Evolutionary conservation across 176 grass and related monocot species (phyloP).

Genomic region (Eleusine indica): DNA sequence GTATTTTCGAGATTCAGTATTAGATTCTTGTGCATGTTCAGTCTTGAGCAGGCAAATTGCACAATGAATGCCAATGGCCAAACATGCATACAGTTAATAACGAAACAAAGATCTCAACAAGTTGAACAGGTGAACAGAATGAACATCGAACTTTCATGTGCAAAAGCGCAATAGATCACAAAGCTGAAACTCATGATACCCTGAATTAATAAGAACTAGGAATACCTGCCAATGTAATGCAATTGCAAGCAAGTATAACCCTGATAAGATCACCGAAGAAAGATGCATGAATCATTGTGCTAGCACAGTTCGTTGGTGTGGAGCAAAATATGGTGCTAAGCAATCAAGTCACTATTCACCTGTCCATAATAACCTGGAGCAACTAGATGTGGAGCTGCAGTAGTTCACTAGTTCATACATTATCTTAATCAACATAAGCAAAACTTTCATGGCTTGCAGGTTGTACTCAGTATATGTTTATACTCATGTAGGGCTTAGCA

Average conservation of each 20-base stretch:
- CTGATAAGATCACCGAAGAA: not conserved
- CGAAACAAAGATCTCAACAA: not conserved
- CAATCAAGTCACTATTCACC: slow-evolving; percentile 13
- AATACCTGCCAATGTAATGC: not conserved
- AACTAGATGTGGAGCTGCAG: slow-evolving; percentile 2
- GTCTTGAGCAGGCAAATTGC: not conserved
- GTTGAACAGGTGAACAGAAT: not conserved
- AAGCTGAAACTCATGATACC: not conserved
- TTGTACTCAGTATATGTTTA: slow-evolving; percentile 41
- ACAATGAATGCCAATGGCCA: not conserved
- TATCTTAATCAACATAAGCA: slow-evolving; percentile 32
- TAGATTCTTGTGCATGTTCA: not conserved
- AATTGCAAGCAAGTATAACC: not conserved
- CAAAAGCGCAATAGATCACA: not conserved
- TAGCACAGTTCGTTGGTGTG: slow-evolving; percentile 1
- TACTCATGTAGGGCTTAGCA: slow-evolving; percentile 31
- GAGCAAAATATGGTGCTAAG: slow-evolving; percentile 3
- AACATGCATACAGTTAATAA: not conserved
- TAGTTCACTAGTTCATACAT: not conserved
- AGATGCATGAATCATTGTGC: not conserved
- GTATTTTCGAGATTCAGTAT: not conserved
- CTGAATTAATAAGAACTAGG: slow-evolving; percentile 12
- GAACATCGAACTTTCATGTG: not conserved
- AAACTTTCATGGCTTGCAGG: slow-evolving; percentile 26
- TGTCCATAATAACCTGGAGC: not conserved